A percentile compares a stretch with the other conserved stretches of the same genome.
These are phyloP conservation scores for Grosmannia clavigera DNA, from an alignment of 2,329 filamentous ascomycete genomes.

Conservation along the genomic window DNA sequence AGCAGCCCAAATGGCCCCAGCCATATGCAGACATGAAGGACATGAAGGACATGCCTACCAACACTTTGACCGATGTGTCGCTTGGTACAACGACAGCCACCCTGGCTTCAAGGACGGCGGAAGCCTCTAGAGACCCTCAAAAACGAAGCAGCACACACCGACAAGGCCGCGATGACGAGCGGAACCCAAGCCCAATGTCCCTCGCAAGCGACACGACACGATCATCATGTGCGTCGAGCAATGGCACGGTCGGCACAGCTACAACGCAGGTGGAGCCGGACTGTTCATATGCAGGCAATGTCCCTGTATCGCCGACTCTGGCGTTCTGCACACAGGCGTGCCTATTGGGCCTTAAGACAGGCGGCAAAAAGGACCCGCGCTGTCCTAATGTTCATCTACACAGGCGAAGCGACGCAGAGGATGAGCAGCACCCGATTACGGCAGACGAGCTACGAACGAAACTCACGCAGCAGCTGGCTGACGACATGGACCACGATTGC, in stretches of 20 bases:
- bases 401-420: background rate
- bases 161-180: background rate
- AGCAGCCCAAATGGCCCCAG: conserved; percentile 4
- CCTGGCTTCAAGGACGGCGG: background rate
- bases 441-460: background rate
- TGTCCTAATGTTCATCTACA: conserved; percentile 4
- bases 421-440: background rate
- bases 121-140: background rate
- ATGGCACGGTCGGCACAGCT: background rate
- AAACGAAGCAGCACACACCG: background rate
- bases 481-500: conserved; percentile 4
- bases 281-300: background rate
- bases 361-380: background rate
- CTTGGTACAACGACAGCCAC: background rate
- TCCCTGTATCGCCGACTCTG: background rate
- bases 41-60: background rate
- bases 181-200: background rate
- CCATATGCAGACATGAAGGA: conserved; percentile 1
- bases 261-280: background rate
- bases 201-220: background rate
- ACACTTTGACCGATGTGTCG: background rate
- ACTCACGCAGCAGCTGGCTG: conserved; percentile 1
- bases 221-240: background rate
- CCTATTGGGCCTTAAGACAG: background rate
- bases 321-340: conserved; percentile 4